A percentile compares a stretch with the other conserved stretches of the same genome.
Evolutionary conservation across 2,329 filamentous ascomycete species (phyloP).

Genomic region (Penicillium sp.): DNA sequence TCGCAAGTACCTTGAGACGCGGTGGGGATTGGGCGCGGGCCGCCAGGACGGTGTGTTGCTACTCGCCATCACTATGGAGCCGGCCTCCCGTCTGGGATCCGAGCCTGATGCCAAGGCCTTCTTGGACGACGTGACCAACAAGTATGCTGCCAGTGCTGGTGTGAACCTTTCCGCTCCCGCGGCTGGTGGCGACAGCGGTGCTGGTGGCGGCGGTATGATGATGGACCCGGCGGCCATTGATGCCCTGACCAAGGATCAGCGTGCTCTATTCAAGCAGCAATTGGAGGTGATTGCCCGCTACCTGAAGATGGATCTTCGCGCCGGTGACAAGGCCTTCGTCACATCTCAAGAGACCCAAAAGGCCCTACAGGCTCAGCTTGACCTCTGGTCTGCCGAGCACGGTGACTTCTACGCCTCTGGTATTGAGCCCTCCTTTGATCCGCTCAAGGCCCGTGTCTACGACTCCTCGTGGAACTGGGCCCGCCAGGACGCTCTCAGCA

Average conservation of each 20-base stretch:
- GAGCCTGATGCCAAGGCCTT: conserved; percentile 91
- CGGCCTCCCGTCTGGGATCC: conserved; percentile 80
- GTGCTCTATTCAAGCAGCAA: conserved; percentile 96
- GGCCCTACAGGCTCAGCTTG: conserved; percentile 87
- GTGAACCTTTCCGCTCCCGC: conserved; percentile 77
- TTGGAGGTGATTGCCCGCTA: conserved; percentile 93
- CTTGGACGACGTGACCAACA: conserved; percentile 84
- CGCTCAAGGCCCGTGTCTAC: conserved; percentile 92
- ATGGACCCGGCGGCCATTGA: conserved; percentile 98
- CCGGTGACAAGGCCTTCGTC: conserved; percentile 93
- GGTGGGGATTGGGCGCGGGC: conserved; percentile 85
- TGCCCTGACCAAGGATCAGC: conserved; percentile 94
- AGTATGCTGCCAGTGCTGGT: conserved; percentile 82
- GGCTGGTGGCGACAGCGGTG: conserved; percentile 72
- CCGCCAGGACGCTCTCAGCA: conserved; percentile 91
- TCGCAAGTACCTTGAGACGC: conserved; percentile 90
- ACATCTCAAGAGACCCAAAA: conserved; percentile 82
- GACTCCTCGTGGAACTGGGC: conserved; percentile 99
- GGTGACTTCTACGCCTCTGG: conserved; percentile 94
- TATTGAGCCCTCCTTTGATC: conserved; percentile 90
- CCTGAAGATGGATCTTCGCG: conserved; percentile 92
- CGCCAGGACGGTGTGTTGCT: conserved; percentile 90
- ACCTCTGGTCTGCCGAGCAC: conserved; percentile 93
- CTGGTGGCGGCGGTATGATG: conserved; percentile 86
- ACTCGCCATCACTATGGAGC: conserved; percentile 90